These are phyloP conservation scores for Schizosaccharomyces versatilis DNA, from an alignment of 1,139 yeast species.

Conservation along the genomic window DNA sequence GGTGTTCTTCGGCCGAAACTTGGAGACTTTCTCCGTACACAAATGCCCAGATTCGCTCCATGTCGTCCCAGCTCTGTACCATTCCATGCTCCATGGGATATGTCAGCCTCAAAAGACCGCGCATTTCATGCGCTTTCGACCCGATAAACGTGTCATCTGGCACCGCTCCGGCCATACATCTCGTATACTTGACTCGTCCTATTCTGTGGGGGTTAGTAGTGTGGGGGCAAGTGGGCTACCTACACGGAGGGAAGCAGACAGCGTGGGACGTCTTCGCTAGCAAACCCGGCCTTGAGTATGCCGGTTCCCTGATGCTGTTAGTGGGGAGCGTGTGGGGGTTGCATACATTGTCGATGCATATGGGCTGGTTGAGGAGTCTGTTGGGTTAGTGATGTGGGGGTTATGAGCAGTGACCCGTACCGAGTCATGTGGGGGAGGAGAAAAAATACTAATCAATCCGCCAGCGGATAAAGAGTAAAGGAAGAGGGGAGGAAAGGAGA, in stretches of 20 bases:
- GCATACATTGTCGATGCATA: conserved; percentile 6
- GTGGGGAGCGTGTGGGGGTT: neutral
- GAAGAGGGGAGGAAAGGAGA: no score
- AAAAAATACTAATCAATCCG: no score
- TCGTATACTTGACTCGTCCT: conserved; percentile 66
- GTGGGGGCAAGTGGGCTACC: neutral
- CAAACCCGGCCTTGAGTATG: conserved; percentile 68
- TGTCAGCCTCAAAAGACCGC: conserved; percentile 48
- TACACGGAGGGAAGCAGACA: conserved; percentile 27
- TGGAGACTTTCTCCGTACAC: conserved; percentile 43
- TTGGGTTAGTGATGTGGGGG: neutral
- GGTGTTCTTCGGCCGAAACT: conserved; percentile 54
- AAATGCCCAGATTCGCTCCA: conserved; percentile 56
- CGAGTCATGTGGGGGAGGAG: no score
- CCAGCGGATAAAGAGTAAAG: no score
- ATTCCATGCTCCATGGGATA: conserved; percentile 69
- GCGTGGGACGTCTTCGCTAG: conserved; percentile 72
- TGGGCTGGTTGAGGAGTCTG: conserved; percentile 5
- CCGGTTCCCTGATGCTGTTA: conserved; percentile 46
- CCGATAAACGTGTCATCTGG: conserved; percentile 51
- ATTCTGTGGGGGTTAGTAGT: conserved; percentile 23
- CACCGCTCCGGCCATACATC: conserved; percentile 66
- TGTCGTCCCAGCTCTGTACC: conserved; percentile 67
- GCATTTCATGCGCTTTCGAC: conserved; percentile 41
- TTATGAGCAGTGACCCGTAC: neutral